phyloP scores from a whole-genome alignment of 225 moss, liverwort and hornwort genomes.

The Sphagnum tenellum region DNA sequence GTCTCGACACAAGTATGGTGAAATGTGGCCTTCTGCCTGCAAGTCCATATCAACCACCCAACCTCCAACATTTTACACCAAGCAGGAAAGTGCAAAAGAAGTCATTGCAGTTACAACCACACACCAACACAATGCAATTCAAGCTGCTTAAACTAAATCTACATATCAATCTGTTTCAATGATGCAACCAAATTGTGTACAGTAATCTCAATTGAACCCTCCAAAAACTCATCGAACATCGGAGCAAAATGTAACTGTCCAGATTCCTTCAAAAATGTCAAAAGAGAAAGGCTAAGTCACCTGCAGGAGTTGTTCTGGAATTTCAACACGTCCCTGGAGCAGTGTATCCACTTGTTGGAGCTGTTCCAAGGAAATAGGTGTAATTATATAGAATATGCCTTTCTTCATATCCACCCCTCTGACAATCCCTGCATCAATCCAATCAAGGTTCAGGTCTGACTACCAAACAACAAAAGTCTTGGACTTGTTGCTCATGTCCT shows the following conservation, averaged over 20 bases:
- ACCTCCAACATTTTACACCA: too few species aligned
- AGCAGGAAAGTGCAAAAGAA: too few species aligned
- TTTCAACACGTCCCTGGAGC: constrained; percentile 71
- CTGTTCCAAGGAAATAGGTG: constrained; percentile 49
- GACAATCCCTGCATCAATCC: constrained; percentile 52
- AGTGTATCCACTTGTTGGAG: constrained; percentile 56
- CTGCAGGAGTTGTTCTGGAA: constrained; percentile 74
- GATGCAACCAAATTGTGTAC: neutral
- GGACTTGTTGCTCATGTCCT: too few species aligned
- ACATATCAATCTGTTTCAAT: too few species aligned
- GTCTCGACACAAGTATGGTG: constrained; percentile 59
- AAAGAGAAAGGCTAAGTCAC: constrained; percentile 15
- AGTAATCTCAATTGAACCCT: neutral
- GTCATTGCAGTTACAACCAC: too few species aligned
- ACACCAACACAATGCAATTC: too few species aligned
- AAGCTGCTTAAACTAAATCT: too few species aligned
- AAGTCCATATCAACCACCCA: neutral
- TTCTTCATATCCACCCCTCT: constrained; percentile 60
- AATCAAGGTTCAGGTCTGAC: neutral
- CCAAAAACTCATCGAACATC: neutral
- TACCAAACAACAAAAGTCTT: too few species aligned
- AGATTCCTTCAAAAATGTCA: neutral
- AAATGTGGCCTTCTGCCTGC: constrained; percentile 72
- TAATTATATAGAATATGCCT: constrained; percentile 64
- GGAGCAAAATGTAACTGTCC: neutral